phyloP scores from a whole-genome alignment of 352 stramenopile species.

The Phytophthora sp. region DNA sequence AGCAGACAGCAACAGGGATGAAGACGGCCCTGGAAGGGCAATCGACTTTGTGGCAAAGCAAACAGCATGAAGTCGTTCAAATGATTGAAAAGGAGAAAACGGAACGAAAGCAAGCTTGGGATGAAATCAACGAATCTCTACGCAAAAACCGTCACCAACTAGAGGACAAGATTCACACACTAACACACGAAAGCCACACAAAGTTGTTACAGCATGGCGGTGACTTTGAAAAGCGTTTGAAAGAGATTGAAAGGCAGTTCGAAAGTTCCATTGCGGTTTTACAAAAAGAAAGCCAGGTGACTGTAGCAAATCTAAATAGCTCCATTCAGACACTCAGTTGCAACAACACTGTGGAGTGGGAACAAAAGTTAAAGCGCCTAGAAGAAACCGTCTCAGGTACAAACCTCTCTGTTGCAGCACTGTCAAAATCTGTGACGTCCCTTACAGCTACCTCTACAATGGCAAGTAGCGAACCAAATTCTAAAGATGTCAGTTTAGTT shows the following conservation, averaged over 20 bases:
- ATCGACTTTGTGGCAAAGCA: constrained; percentile 31
- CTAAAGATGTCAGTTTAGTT: constrained; percentile 18
- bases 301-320: constrained; percentile 11
- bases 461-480: neutral
- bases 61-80: constrained; percentile 38
- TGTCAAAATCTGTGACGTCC: constrained; percentile 27
- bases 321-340: constrained; percentile 8
- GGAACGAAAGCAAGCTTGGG: constrained; percentile 47
- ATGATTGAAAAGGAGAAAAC: constrained; percentile 53
- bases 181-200: constrained; percentile 44
- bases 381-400: constrained; percentile 34
- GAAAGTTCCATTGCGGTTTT: constrained; percentile 7
- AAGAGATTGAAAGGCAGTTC: constrained; percentile 34
- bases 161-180: constrained; percentile 55
- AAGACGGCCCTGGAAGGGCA: constrained; percentile 26
- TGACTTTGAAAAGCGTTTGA: constrained; percentile 42
- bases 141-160: constrained; percentile 50
- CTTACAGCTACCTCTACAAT: neutral
- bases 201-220: constrained; percentile 34
- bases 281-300: constrained; percentile 24
- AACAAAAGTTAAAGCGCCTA: constrained; percentile 33
- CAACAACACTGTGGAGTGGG: constrained; percentile 11
- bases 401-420: constrained; percentile 4
- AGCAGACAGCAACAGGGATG: constrained; percentile 19
- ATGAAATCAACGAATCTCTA: constrained; percentile 46